phyloP scores from a whole-genome alignment of 148 eudicot species.

The Rhododendron williamsianum region DNA sequence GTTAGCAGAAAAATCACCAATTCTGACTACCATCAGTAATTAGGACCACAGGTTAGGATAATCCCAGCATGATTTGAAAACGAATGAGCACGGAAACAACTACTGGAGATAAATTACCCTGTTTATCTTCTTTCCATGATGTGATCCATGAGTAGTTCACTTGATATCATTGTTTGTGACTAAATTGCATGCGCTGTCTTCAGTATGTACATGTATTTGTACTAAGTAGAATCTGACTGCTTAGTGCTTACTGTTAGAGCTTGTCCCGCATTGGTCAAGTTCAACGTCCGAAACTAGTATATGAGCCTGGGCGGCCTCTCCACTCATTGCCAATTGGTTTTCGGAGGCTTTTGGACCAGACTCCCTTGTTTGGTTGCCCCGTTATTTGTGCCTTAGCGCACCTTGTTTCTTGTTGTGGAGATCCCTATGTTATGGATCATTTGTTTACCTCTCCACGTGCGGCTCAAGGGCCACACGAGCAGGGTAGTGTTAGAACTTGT shows the following conservation, averaged over 20 bases:
- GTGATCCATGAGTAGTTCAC: not conserved
- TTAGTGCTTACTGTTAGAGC: not conserved
- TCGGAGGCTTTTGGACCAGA: not conserved
- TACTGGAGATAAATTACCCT: not conserved
- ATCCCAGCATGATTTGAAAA: not conserved
- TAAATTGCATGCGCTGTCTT: not conserved
- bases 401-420: not conserved
- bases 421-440: not conserved
- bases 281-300: not conserved
- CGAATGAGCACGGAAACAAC: not conserved
- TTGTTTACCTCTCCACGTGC: not conserved
- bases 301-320: not conserved
- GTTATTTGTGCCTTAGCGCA: not conserved
- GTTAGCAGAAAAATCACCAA: not conserved
- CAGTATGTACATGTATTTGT: not conserved
- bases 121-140: not conserved
- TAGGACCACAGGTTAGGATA: too few species aligned
- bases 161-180: not conserved
- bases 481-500: not conserved
- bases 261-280: not conserved
- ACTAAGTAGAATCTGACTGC: not conserved
- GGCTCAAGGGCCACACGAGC: not conserved
- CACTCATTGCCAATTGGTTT: not conserved
- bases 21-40: not conserved
- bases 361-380: not conserved